These are phyloP conservation scores for Thinopyrum elongatum DNA, from an alignment of 176 grass and related monocot genomes.

Conservation along the genomic window DNA sequence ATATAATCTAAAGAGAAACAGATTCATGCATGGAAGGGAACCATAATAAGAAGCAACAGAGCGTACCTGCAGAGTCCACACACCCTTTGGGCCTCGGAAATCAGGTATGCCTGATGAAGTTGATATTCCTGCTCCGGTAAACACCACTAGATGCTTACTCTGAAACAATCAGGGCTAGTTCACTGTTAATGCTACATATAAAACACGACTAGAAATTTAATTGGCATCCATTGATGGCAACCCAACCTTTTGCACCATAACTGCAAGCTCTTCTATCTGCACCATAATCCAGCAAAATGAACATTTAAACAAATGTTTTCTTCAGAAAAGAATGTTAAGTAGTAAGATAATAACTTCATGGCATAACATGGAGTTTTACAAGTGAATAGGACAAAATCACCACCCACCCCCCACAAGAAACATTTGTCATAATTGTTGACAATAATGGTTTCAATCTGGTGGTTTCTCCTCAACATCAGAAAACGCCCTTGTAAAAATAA, in stretches of 20 bases:
- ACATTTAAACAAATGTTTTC: slow-evolving; percentile 24
- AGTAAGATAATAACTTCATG: background rate
- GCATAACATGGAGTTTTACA: slow-evolving; percentile 13
- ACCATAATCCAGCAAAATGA: slow-evolving; percentile 15
- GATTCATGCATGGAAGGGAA: background rate
- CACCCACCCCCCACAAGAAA: background rate
- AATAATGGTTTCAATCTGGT: background rate
- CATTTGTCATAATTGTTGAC: background rate
- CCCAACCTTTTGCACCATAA: slow-evolving; percentile 76
- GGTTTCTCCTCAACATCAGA: background rate
- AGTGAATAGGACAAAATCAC: background rate
- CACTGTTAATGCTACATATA: slow-evolving; percentile 4
- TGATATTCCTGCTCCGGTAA: slow-evolving; percentile 97
- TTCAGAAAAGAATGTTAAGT: slow-evolving; percentile 17
- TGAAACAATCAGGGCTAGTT: slow-evolving; percentile 43
- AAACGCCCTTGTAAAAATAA: slow-evolving; percentile 1
- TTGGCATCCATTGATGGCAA: background rate
- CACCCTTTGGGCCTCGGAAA: slow-evolving; percentile 93
- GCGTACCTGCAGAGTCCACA: slow-evolving; percentile 97
- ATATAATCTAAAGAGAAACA: slow-evolving; percentile 2
- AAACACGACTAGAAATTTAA: slow-evolving; percentile 20
- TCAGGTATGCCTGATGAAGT: slow-evolving; percentile 96
- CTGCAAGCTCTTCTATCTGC: slow-evolving; percentile 94
- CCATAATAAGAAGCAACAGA: background rate
- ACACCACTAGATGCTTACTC: slow-evolving; percentile 98